These are phyloP conservation scores for Heliamphora exappendiculata DNA, from an alignment of 148 eudicot species.

Conservation along the genomic window DNA sequence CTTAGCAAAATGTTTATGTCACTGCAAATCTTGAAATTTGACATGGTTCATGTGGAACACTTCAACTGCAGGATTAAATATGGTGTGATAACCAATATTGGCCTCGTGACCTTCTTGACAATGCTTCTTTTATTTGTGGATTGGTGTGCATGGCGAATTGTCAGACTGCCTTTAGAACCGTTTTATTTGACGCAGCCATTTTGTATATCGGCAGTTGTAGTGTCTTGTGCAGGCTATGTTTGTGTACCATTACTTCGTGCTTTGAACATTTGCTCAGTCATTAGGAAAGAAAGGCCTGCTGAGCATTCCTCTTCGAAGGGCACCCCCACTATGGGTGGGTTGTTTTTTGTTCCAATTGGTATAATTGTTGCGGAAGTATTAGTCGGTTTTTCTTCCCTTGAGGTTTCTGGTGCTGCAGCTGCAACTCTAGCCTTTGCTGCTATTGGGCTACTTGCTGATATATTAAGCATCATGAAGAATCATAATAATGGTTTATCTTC, in stretches of 20 bases:
- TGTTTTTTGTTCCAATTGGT: slow-evolving; percentile 80
- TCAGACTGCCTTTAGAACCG: slow-evolving; percentile 64
- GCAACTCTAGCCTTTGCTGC: slow-evolving; percentile 70
- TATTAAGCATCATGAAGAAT: slow-evolving; percentile 40
- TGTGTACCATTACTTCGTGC: slow-evolving; percentile 61
- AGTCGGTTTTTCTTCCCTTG: slow-evolving; percentile 57
- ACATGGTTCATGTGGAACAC: background rate
- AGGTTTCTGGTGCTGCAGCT: slow-evolving; percentile 52
- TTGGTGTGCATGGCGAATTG: slow-evolving; percentile 83
- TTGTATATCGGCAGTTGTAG: slow-evolving; percentile 48
- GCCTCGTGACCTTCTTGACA: slow-evolving; percentile 55
- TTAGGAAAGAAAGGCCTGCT: slow-evolving; percentile 46
- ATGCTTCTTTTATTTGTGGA: slow-evolving; percentile 59
- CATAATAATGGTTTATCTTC: slow-evolving; percentile 40
- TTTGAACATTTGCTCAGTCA: slow-evolving; percentile 44
- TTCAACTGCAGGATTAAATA: slow-evolving; percentile 57
- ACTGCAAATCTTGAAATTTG: background rate
- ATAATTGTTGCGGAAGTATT: slow-evolving; percentile 58
- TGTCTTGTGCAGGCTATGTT: slow-evolving; percentile 66
- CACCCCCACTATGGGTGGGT: slow-evolving; percentile 81
- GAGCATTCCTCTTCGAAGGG: slow-evolving; percentile 47
- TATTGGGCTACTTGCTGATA: slow-evolving; percentile 83
- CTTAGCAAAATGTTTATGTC: background rate
- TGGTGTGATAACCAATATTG: slow-evolving; percentile 60
- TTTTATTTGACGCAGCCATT: slow-evolving; percentile 73